Base-by-base conservation (phyloP, 2,329 filamentous ascomycete genomes). In the Leptographium radiaticola region DNA sequence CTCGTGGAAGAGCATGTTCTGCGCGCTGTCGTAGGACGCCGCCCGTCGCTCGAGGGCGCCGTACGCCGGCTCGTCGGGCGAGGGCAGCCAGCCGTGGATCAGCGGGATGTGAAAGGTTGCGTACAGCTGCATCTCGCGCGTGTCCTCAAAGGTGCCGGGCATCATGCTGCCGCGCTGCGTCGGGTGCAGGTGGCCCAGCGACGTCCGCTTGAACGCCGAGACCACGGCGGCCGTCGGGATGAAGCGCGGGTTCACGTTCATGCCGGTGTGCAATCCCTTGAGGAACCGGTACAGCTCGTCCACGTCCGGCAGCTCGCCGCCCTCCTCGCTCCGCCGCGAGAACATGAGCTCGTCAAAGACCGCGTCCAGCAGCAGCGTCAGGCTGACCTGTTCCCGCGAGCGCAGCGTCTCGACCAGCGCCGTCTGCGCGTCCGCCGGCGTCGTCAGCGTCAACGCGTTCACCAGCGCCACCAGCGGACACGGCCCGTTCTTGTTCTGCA, bases 161-260 rank as follows among this genome's bases (percentile, higher is more conserved):
- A 79, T 73, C 25, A 67, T 58, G 9, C 71, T 68, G 34, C 69
- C 71, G n/a, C 75, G 69, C 49, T 77, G 72, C 0, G 70, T 68
- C 1, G 75, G 73, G 57, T 77, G 71, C 2, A 78, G 62, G 58
- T 81, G 73, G 1, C 73, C 75, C 38, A 80, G 69, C 0, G 75
- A 76, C 4, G 71, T 79, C 51, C 70, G 73, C 64, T 73, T 75
- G 47, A 75, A 73, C 2, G 74, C 72, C 53, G 62, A 67, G 34
- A 71, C 63, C 20, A 73, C 67, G 15, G 76, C 71, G 9, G 69
- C 64, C 0, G 72, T 75, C 2, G 87, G 77, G 9, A 94, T 76
- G 59, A 95, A 93, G 20, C 86, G 81, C 2, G 93, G 93, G 59
- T 98, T 98, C 55, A 97, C 91, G 62, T 97, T 98, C 87, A 98